Conservation (phyloP, 352 stramenopile genomes). For the Discostella stelligera region DNA sequence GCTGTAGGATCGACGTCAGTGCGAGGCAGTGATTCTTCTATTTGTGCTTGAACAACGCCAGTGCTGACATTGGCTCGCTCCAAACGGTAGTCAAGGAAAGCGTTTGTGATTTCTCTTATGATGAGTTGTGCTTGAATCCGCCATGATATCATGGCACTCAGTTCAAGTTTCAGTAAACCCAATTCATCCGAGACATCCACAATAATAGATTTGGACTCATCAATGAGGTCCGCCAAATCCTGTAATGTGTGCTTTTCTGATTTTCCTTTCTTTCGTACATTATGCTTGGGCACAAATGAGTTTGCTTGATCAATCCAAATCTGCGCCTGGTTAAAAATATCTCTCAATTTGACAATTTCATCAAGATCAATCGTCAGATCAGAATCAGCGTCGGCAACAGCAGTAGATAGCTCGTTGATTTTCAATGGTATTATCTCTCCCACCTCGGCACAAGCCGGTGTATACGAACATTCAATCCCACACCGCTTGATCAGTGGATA, state of each 20-base stretch:
- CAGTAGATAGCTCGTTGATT: conserved; percentile 51
- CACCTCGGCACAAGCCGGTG: conserved; percentile 10
- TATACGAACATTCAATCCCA: conserved; percentile 46
- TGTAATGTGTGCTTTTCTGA: conserved; percentile 37
- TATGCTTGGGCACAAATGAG: conserved; percentile 44
- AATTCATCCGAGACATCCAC: conserved; percentile 62
- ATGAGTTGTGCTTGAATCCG: conserved; percentile 48
- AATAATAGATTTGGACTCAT: conserved; percentile 58
- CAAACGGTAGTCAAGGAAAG: conserved; percentile 52
- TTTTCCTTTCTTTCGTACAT: conserved; percentile 45
- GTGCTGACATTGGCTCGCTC: conserved; percentile 25
- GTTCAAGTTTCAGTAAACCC: conserved; percentile 50
- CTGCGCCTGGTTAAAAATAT: conserved; percentile 47
- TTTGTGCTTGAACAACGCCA: neutral
- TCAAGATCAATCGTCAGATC: conserved; percentile 70
- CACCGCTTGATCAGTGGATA: conserved; percentile 54
- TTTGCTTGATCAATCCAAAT: conserved; percentile 57
- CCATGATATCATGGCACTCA: conserved; percentile 54
- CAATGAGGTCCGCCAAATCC: conserved; percentile 60
- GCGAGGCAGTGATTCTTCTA: neutral
- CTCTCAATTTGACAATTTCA: conserved; percentile 57
- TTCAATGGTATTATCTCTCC: conserved; percentile 28
- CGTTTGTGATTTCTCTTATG: conserved; percentile 56
- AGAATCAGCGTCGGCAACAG: conserved; percentile 51
- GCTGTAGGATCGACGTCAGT: neutral